Evolutionary conservation across 169 alveolate genomes (phyloP), one percentile per base, ranked within the genome.

Genomic region (Plasmodium cynomolgi): DNA sequence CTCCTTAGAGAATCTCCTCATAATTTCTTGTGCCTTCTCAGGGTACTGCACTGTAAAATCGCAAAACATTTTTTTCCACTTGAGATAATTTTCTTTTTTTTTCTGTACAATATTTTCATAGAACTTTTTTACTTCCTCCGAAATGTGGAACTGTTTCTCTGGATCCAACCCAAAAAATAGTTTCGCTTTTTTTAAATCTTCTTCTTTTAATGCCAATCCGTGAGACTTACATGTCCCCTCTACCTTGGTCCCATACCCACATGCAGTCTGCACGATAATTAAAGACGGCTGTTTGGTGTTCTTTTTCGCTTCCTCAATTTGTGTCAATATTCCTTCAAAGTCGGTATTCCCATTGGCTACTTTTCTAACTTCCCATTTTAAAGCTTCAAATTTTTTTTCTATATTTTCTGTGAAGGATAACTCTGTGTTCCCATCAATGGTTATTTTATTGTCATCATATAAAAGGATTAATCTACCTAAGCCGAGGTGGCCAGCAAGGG

Each of bases 211-310:
- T 71, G 98, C 97, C 29, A 97, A 96, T 2, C 98, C 98, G 83
- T 97, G 98, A 56, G 96, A 97, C 34, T 97, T 96, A 83, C 94
- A 95, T n/a, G 96, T 97, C 54, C 97, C 98, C 47, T 92, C 96
- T 6, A 93, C 92, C 92, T 83, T 94, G n/a, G 97, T 91, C 47
- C 97, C 97, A 79, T 73, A 96, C 23, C 97, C 98, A 91, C 95
- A 96, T 54, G 96, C 84, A 26, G 98, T 96, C n/a, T 93, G 80
- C 47, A 96, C 96, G 58, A 94, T 93, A 47, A 96, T 93, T 82
- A 96, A 77, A 37, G 97, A 84, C 1, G 98, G 98, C 92, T 95
- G 95, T 86, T 96, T 95, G n/a, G 95, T 94, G 56, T 94, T 93
- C 39, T 94, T 92, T 95, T 96, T 96, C 68, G 97, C 95, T 92